Conservation (phyloP, 176 grass and related monocot genomes). For the Avena atlantica region DNA sequence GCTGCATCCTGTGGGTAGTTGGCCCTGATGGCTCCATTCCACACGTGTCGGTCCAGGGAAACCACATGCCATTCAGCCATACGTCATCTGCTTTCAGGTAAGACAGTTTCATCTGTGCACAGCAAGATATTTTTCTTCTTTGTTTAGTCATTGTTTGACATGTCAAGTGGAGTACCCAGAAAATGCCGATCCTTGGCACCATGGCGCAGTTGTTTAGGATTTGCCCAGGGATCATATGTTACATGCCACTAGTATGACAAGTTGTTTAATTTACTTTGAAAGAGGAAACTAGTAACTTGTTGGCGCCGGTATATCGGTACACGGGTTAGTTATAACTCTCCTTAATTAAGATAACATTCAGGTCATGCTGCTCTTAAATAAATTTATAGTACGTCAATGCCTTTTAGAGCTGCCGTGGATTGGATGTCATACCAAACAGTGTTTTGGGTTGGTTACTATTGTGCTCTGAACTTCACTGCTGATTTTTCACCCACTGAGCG, state of each 20-base stretch:
- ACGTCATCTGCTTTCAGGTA: conserved; percentile 38
- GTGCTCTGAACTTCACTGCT: background rate
- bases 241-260: background rate
- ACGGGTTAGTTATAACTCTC: background rate
- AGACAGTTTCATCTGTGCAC: background rate
- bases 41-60: conserved; percentile 37
- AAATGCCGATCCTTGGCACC: background rate
- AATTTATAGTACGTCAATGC: background rate
- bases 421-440: background rate
- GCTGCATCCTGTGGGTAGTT: conserved; percentile 43
- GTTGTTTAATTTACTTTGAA: background rate
- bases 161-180: background rate
- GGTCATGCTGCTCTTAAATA: background rate
- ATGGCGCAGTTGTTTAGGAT: background rate
- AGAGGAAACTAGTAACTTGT: background rate
- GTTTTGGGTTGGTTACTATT: background rate
- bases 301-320: background rate
- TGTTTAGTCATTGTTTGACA: background rate
- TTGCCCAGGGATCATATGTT: background rate
- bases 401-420: background rate
- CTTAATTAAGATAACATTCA: background rate
- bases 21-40: conserved; percentile 31
- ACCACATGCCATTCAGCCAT: conserved; percentile 34
- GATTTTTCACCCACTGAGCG: background rate
- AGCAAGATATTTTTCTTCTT: background rate